Percentiles rank a stretch among this genome's conserved stretches.
These are phyloP conservation scores for Penicillium frequentans DNA, from an alignment of 2,329 filamentous ascomycete genomes.

Conservation along the genomic window DNA sequence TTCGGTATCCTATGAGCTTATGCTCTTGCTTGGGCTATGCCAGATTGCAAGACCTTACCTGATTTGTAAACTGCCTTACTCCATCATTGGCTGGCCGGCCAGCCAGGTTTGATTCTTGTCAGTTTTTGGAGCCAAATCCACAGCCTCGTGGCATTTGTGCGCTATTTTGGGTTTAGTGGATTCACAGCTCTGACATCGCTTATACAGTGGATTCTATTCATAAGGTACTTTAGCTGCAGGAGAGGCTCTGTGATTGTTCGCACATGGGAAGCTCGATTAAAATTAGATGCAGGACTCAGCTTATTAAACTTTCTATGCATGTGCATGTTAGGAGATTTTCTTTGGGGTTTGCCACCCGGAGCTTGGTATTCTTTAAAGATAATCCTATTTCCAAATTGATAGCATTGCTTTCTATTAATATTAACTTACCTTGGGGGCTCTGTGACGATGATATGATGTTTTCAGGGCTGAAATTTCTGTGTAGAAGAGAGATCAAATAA, in stretches of 20 bases:
- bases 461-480: too few relatives aligned
- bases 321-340: neutral
- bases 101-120: neutral
- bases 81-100: neutral
- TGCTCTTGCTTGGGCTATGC: neutral
- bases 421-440: too few relatives aligned
- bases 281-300: too few relatives aligned
- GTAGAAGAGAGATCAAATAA: too few relatives aligned
- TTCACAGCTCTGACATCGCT: fast-evolving
- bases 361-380: neutral
- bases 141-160: neutral
- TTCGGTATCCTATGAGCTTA: neutral
- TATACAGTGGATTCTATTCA: too few relatives aligned
- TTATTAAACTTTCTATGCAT: neutral
- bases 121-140: neutral
- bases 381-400: too few relatives aligned
- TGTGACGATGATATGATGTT: too few relatives aligned
- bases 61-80: neutral
- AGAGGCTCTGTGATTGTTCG: neutral
- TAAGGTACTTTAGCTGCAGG: too few relatives aligned
- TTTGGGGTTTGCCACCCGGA: neutral
- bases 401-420: too few relatives aligned
- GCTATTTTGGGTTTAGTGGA: neutral
- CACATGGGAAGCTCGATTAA: neutral
- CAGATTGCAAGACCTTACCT: neutral